Evolutionary conservation across 2,329 filamentous ascomycete genomes (phyloP), one percentile per base, ranked within the genome.

Genomic region (Calcarisporium arbuscula): DNA sequence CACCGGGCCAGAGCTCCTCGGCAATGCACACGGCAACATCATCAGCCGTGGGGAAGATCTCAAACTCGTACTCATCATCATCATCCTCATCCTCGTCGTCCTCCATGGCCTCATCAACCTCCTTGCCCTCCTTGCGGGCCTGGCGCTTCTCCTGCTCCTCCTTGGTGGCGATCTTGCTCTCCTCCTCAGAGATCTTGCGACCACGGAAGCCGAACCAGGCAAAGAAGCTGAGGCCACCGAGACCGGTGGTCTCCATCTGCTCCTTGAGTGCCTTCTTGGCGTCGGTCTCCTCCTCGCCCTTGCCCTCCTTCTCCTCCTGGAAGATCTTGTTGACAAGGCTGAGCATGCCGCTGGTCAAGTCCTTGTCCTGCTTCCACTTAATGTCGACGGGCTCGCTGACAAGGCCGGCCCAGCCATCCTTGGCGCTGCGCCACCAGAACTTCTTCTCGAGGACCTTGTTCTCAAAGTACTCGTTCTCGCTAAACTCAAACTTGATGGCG

Each of bases 331-430:
- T 71, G 36, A 82, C 85, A 23, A 85, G 74, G 58, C 80, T 77
- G 22, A 90, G 77, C 53, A 95, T 65, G 30, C 90, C 89, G 36
- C 77, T 71, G 23, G 87, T 95, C 51, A 89, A 65, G 60, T 96
- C 90, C 68, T 85, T 85, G 53, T 77, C 74, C 36, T 47, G 34
- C 75, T 88, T 92, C 88, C 87, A 94, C 54, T 79, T 70, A 61
- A 96, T 90, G 48, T 80, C 72, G 46, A 95, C 85, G 6, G 90
- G 90, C 67, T 94, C 87, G 17, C 82, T 89, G 38, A 95, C 86
- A 21, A 94, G 72, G 22, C 85, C 85, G 22, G 74, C 68, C 77
- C 77, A 88, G 51, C 75, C 72, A 53, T 81, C 74, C 55, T 70
- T 74, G 40, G 74, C 68, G 57, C 74, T 73, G 46, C 89, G 80